A percentile compares a stretch with the other conserved stretches of the same genome.
These are phyloP conservation scores for Pestalotiopsis sp. DNA, from an alignment of 2,329 filamentous ascomycete species.

Conservation along the genomic window DNA sequence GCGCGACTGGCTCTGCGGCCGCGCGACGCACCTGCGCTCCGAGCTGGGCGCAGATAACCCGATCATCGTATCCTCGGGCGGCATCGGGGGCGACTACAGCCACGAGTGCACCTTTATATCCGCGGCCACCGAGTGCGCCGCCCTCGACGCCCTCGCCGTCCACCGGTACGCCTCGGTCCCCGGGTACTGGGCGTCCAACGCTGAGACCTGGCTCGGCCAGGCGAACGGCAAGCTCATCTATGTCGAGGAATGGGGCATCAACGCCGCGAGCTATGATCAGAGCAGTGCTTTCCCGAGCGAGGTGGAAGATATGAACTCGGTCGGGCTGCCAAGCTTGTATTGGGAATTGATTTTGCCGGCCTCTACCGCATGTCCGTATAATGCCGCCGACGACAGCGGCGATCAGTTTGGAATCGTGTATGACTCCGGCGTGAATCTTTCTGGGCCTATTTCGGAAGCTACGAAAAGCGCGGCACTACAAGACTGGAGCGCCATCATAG, in stretches of 20 bases:
- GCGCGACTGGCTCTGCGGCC: conserved; percentile 30
- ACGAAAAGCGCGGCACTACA: conserved; percentile 17
- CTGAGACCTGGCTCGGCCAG: conserved; percentile 23
- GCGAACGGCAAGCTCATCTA: conserved; percentile 29
- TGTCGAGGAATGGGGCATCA: conserved; percentile 39
- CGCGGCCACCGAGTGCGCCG: conserved; percentile 25
- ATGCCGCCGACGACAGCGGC: conserved; percentile 19
- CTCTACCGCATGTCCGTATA: conserved; percentile 20
- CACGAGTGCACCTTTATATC: conserved; percentile 28
- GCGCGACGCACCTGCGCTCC: conserved; percentile 25
- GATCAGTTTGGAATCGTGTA: conserved; percentile 26
- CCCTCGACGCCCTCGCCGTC: conserved; percentile 28
- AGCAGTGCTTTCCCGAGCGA: conserved; percentile 25
- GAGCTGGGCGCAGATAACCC: conserved; percentile 25
- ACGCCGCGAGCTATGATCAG: conserved; percentile 42
- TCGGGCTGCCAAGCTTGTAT: conserved; percentile 30
- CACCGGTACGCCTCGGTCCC: conserved; percentile 28
- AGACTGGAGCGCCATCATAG: conserved; percentile 12
- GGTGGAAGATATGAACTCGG: conserved; percentile 28
- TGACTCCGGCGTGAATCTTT: conserved; percentile 17
- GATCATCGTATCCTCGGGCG: conserved; percentile 31
- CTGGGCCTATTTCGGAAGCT: conserved; percentile 17
- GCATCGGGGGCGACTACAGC: conserved; percentile 31
- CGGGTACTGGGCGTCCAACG: conserved; percentile 23
- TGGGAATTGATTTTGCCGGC: conserved; percentile 31